phyloP scores from a whole-genome alignment of 495 filamentous ascomycete species.

The Aspergillus carlsbadensis region DNA sequence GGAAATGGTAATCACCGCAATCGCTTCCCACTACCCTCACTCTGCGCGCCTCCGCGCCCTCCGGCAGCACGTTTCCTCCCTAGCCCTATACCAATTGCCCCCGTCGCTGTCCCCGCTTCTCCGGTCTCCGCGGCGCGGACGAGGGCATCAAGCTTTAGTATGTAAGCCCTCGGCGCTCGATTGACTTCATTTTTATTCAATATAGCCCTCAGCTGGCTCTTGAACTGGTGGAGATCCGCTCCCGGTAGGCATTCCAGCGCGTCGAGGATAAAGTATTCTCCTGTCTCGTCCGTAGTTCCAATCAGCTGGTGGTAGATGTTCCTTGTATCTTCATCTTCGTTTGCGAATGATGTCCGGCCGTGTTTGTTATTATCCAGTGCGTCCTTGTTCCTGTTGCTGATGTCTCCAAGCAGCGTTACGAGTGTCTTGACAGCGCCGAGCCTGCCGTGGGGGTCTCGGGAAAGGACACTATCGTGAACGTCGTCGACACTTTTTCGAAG shows the following conservation, averaged over 20 bases:
- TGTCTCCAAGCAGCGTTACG: slow-evolving; percentile 42
- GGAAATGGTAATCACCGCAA: slow-evolving; percentile 33
- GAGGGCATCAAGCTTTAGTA: slow-evolving; percentile 32
- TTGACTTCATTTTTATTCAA: slow-evolving; percentile 42
- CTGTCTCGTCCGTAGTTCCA: slow-evolving; percentile 35
- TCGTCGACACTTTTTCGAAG: slow-evolving; percentile 36
- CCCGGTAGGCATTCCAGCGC: slow-evolving; percentile 37
- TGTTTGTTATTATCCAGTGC: slow-evolving; percentile 38
- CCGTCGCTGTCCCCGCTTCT: slow-evolving; percentile 5
- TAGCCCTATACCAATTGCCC: not conserved
- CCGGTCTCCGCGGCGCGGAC: slow-evolving; percentile 32
- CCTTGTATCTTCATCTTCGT: slow-evolving; percentile 48
- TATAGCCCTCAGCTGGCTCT: slow-evolving; percentile 31
- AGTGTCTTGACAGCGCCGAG: slow-evolving; percentile 42
- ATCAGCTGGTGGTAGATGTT: slow-evolving; percentile 52
- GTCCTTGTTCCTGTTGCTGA: slow-evolving; percentile 47
- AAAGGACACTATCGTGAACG: slow-evolving; percentile 35
- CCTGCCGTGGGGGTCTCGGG: slow-evolving; percentile 36
- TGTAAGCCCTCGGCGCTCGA: slow-evolving; percentile 37
- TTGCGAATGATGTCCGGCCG: slow-evolving; percentile 36
- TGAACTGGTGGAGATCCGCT: slow-evolving; percentile 32
- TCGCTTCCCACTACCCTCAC: slow-evolving; percentile 32
- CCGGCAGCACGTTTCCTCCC: slow-evolving; percentile 39
- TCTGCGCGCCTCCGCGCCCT: slow-evolving; percentile 21
- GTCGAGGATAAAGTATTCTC: slow-evolving; percentile 44